phyloP scores from a whole-genome alignment of 2,329 filamentous ascomycete genomes.

The Teratosphaeria viscida region DNA sequence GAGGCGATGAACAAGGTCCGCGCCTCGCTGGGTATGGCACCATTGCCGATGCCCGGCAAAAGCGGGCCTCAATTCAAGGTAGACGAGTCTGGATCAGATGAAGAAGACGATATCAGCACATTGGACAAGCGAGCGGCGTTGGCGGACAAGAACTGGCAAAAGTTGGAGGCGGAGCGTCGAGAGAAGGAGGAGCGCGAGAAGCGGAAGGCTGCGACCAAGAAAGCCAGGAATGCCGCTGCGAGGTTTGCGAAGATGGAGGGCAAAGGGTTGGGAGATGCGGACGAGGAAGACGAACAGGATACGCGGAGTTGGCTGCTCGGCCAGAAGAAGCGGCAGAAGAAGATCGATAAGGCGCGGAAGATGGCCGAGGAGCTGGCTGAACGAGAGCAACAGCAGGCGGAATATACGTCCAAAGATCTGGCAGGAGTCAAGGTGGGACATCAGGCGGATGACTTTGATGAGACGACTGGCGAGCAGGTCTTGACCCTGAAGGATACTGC shows the following conservation, averaged over 20 bases:
- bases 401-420: constrained; percentile 78
- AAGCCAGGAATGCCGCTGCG: constrained; percentile 73
- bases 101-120: constrained; percentile 63
- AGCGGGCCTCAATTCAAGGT: constrained; percentile 49
- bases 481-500: constrained; percentile 89
- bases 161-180: constrained; percentile 55
- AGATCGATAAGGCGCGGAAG: constrained; percentile 63
- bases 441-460: constrained; percentile 69
- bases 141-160: constrained; percentile 65
- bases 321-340: constrained; percentile 89
- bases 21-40: constrained; percentile 78
- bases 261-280: constrained; percentile 68
- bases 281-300: constrained; percentile 53
- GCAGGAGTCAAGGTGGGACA: constrained; percentile 88
- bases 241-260: constrained; percentile 68
- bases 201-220: constrained; percentile 72
- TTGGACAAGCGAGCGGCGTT: constrained; percentile 69
- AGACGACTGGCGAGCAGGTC: constrained; percentile 67
- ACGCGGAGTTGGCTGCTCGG: constrained; percentile 78
- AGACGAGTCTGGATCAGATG: constrained; percentile 44
- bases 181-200: constrained; percentile 71
- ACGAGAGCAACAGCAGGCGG: constrained; percentile 57
- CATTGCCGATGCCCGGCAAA: constrained; percentile 70
- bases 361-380: constrained; percentile 69
- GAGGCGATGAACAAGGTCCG: constrained; percentile 92